Percentiles rank a stretch among this genome's conserved stretches.
These are phyloP conservation scores for Malassezia cuniculi DNA, from an alignment of 1,284 basidiomycete genomes.

Conservation along the genomic window DNA sequence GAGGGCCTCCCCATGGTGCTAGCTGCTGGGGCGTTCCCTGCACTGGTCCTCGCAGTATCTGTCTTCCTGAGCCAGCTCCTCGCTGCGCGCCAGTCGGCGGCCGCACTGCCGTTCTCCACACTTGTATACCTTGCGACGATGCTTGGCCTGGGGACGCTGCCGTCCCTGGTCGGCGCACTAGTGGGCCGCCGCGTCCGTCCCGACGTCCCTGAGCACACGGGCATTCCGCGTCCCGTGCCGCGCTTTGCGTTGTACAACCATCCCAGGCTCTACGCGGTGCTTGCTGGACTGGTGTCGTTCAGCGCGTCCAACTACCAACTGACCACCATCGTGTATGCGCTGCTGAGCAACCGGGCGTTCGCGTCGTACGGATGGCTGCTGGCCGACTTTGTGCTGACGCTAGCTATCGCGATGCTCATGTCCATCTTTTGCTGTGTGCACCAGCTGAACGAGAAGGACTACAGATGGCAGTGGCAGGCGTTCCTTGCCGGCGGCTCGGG, in stretches of 20 bases:
- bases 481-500: constrained; percentile 89
- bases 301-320: constrained; percentile 92
- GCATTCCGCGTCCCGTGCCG: constrained; percentile 60
- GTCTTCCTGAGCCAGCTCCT: constrained; percentile 48
- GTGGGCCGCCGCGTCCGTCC: constrained; percentile 50
- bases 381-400: no score
- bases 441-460: constrained; percentile 85
- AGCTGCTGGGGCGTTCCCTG: constrained; percentile 77
- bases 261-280: constrained; percentile 57
- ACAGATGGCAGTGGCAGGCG: constrained; percentile 92
- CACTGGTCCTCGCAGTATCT: constrained; percentile 49
- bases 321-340: constrained; percentile 79
- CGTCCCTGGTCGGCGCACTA: constrained; percentile 89
- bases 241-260: constrained; percentile 44
- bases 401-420: constrained; percentile 38
- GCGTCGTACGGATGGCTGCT: constrained; percentile 58
- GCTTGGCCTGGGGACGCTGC: constrained; percentile 74
- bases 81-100: constrained; percentile 70
- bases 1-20: constrained; percentile 68
- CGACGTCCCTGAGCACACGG: constrained; percentile 62
- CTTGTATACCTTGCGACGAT: no score
- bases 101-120: constrained; percentile 87
- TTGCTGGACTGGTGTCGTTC: constrained; percentile 84
- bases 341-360: constrained; percentile 75
- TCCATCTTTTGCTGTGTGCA: constrained; percentile 53